These are phyloP conservation scores for Pezicula carpinea DNA, from an alignment of 2,329 filamentous ascomycete species.

Conservation along the genomic window DNA sequence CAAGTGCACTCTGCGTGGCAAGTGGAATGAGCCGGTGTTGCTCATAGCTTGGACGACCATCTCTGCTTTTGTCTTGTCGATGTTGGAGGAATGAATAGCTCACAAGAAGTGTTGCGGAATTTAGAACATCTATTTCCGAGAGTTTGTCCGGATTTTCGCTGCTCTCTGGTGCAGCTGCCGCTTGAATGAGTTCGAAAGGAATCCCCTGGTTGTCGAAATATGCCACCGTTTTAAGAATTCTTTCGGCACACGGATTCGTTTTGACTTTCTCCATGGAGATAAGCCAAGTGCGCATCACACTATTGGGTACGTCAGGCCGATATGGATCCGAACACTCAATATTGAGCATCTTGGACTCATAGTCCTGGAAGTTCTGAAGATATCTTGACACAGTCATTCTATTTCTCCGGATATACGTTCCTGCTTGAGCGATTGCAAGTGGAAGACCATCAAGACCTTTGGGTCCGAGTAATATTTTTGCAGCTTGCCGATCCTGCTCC, in stretches of 20 bases:
- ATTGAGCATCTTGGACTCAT: constrained; percentile 18
- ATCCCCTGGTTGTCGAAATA: constrained; percentile 32
- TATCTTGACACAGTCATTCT: constrained; percentile 21
- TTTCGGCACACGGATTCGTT: constrained; percentile 22
- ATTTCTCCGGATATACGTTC: constrained; percentile 28
- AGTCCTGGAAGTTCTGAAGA: constrained; percentile 18
- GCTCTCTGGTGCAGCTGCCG: constrained; percentile 11
- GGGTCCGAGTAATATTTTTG: neutral
- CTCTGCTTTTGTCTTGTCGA: constrained; percentile 2
- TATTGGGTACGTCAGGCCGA: constrained; percentile 27
- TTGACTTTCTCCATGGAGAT: constrained; percentile 30
- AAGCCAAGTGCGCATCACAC: constrained; percentile 30
- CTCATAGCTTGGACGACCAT: constrained; percentile 7
- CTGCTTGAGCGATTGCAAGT: constrained; percentile 30
- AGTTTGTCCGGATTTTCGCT: neutral
- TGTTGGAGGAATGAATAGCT: constrained; percentile 31
- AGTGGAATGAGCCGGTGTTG: constrained; percentile 13
- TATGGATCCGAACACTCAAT: constrained; percentile 24
- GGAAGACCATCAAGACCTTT: constrained; percentile 26
- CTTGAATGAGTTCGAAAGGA: constrained; percentile 21
- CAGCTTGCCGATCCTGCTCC: constrained; percentile 12
- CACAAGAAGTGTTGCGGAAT: constrained; percentile 23
- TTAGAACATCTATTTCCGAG: constrained; percentile 9
- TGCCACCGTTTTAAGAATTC: constrained; percentile 27
- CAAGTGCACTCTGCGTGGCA: constrained; percentile 9